Percentiles rank a stretch among this genome's conserved stretches.
Evolutionary conservation across 2,329 filamentous ascomycete genomes (phyloP).

Genomic region (Colletotrichum lupini): DNA sequence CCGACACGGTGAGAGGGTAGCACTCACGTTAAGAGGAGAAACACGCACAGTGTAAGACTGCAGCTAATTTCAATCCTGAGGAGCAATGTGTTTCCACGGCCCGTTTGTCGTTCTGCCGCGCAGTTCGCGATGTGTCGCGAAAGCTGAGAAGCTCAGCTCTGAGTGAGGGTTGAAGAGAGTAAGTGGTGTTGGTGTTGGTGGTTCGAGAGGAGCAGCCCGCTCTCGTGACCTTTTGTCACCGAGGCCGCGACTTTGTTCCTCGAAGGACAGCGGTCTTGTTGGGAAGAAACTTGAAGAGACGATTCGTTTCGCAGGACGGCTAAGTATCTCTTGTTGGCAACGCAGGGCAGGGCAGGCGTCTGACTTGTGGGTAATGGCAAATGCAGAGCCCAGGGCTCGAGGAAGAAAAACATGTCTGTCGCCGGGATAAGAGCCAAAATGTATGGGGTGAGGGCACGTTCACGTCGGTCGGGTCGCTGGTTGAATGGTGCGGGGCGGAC

Average conservation of each 20-base stretch:
- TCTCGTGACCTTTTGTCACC: neutral
- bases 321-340: neutral
- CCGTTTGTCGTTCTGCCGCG: too few species aligned
- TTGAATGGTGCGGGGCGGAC: neutral
- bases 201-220: neutral
- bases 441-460: neutral
- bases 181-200: neutral
- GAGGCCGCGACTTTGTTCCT: neutral
- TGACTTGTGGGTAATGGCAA: too few species aligned
- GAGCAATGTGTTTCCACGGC: neutral
- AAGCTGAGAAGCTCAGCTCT: too few species aligned
- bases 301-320: neutral
- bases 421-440: neutral
- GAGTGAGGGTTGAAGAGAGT: neutral
- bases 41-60: neutral
- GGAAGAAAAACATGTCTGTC: conserved; percentile 4
- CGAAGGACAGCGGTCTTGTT: neutral
- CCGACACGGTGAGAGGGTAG: conserved; percentile 5
- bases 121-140: neutral
- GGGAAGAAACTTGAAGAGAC: neutral
- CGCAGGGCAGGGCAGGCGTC: too few species aligned
- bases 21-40: conserved; percentile 14
- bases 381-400: neutral
- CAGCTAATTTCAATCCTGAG: neutral
- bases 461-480: neutral